phyloP scores from a whole-genome alignment of 768 basidiomycete species.

The Mycena belliarum region DNA sequence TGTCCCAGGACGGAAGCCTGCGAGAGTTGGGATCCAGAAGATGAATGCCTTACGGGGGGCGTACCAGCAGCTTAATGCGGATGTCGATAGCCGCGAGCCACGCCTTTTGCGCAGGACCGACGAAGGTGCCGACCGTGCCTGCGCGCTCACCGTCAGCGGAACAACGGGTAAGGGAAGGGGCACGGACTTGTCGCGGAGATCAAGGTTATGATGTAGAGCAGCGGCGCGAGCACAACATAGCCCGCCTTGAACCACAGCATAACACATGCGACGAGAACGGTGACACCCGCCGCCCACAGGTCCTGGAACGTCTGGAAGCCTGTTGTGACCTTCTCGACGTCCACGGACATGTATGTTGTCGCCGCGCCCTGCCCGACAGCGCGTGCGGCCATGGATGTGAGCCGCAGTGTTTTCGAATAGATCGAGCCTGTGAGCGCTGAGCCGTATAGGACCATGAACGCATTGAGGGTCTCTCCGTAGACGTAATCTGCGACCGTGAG shows the following conservation, averaged over 20 bases:
- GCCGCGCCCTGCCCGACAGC: neutral
- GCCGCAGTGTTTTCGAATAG: constrained; percentile 6
- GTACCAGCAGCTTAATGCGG: constrained; percentile 14
- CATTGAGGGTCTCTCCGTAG: constrained; percentile 2
- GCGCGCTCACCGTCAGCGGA: neutral
- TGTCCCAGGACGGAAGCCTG: constrained; percentile 13
- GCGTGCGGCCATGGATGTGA: constrained; percentile 8
- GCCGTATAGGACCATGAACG: constrained; percentile 12
- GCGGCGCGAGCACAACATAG: constrained; percentile 3
- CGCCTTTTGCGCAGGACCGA: constrained; percentile 1
- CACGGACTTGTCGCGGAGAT: too few species aligned
- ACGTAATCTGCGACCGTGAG: constrained; percentile 1
- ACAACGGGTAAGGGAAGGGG: too few species aligned
- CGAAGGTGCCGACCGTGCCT: constrained; percentile 8
- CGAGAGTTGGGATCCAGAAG: neutral
- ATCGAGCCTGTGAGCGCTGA: constrained; percentile 13
- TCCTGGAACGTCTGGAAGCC: constrained; percentile 10
- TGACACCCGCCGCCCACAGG: constrained; percentile 7
- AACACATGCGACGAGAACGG: constrained; percentile 4
- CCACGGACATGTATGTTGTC: constrained; percentile 10
- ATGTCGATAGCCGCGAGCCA: constrained; percentile 10
- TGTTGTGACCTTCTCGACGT: constrained; percentile 6
- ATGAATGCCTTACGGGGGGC: neutral
- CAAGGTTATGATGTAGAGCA: too few species aligned
- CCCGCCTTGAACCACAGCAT: constrained; percentile 10